A percentile compares a stretch with the other conserved stretches of the same genome.
Conservation (phyloP, 2,329 filamentous ascomycete genomes). For the Aspergillus persii region DNA sequence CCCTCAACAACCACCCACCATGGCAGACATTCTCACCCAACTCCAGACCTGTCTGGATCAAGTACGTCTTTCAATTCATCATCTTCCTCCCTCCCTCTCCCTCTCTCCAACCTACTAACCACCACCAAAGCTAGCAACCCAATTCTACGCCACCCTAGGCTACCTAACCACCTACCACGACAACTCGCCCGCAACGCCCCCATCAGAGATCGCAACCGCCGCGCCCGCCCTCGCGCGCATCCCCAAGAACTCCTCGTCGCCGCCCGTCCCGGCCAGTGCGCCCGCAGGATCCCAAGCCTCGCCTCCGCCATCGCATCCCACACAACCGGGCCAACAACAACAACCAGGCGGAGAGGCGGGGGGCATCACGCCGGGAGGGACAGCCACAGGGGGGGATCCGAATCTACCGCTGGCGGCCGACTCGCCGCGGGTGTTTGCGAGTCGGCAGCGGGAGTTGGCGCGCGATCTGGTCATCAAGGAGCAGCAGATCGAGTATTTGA, state of each 20-base stretch:
- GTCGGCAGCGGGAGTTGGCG: conserved; percentile 47
- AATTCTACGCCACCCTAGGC: conserved; percentile 52
- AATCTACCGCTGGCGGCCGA: conserved; percentile 40
- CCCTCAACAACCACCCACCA: conserved; percentile 1
- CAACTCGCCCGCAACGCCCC: conserved; percentile 38
- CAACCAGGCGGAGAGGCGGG: conserved; percentile 10
- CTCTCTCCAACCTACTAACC: conserved; percentile 1
- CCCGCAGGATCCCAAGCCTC: conserved; percentile 20
- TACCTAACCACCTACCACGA: conserved; percentile 49
- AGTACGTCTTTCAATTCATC: conserved; percentile 22
- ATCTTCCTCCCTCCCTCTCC: background rate
- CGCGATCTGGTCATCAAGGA: conserved; percentile 50
- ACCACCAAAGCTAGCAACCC: conserved; percentile 46
- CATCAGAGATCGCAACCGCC: conserved; percentile 29
- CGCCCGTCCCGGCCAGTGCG: conserved; percentile 32
- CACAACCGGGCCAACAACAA: conserved; percentile 11
- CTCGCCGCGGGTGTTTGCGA: conserved; percentile 41
- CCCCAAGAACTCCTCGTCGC: conserved; percentile 38
- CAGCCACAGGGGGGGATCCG: conserved; percentile 25
- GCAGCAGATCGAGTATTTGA: conserved; percentile 51
- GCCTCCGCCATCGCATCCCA: conserved; percentile 15
- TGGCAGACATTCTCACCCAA: conserved; percentile 51
- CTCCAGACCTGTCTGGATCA: conserved; percentile 53
- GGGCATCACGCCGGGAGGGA: conserved; percentile 20
- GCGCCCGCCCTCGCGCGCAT: conserved; percentile 42